Evolutionary conservation across 306 rosid species (phyloP).

Genomic region (Quercus gilva): DNA sequence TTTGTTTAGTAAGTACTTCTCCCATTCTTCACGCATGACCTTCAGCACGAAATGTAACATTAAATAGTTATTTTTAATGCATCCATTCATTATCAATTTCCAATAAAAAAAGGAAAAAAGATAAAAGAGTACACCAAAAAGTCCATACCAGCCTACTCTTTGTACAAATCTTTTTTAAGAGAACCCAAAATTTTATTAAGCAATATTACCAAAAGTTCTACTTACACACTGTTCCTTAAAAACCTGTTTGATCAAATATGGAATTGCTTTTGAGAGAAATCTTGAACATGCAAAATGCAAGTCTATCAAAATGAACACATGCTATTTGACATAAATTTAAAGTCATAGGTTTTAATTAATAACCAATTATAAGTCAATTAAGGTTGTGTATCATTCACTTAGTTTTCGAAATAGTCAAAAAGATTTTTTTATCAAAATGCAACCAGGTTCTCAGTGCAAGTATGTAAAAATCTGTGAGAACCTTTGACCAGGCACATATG

Average conservation of each 20-base stretch:
- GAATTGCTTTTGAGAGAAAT: not conserved
- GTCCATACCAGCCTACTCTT: not conserved
- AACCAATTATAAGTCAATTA: not conserved
- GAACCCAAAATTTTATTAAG: not conserved
- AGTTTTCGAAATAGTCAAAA: not conserved
- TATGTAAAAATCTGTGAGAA: too few relatives aligned
- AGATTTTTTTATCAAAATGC: not conserved
- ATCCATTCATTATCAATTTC: conserved; percentile 8
- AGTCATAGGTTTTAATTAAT: not conserved
- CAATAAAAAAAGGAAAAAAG: not conserved
- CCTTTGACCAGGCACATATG: not conserved
- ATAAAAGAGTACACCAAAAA: conserved; percentile 7
- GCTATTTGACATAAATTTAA: not conserved
- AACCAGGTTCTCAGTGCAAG: not conserved
- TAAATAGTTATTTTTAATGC: conserved; percentile 14
- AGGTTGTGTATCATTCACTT: not conserved
- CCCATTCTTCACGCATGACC: conserved; percentile 89
- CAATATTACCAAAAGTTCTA: not conserved
- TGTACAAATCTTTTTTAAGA: not conserved
- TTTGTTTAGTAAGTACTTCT: conserved; percentile 86
- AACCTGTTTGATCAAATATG: not conserved
- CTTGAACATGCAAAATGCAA: not conserved
- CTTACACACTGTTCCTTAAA: not conserved
- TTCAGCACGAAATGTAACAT: conserved; percentile 30
- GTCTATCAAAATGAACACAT: not conserved